Evolutionary conservation across 2,329 filamentous ascomycete species (phyloP), one percentile per base, ranked within the genome.

Genomic region (Sporothrix pseudoabietina): DNA sequence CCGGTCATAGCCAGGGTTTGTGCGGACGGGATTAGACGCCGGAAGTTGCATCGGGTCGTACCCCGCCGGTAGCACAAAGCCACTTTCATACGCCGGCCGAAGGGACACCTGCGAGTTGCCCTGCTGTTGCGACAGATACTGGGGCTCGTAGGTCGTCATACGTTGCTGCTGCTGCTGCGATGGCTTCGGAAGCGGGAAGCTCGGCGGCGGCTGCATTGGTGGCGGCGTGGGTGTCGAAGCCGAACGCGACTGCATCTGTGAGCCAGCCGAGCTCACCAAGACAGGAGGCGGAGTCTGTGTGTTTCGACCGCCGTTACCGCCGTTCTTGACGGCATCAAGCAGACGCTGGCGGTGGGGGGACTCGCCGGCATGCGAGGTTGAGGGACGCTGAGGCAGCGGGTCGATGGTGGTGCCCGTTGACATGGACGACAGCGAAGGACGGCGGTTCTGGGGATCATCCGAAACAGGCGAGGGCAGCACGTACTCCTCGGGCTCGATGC

Each of bases 401-500:
- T 78, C 78, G 2, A 59, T 1, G 1, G 70, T 61, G 9, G 52
- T 26, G 6, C 26, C 49, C 3, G 66, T 73, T 2, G 75, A 75
- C 71, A 74, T 26, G 74, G 78, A 73, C 77, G 76, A 69, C 76
- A 76, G 63, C 72, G 71, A 75, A 68, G 61, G 77, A 41, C 74
- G 77, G 71, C 72, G 57, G 77, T 77, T 30, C 75, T 77, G 32
- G 74, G 76, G 8, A 74, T 74, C 41, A 10, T 84, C 82, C 0
- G 82, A 81, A 7, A 81, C 76, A 0, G 85, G 82, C 14, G 84
- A 84, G 0, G 87, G 85, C 35, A 88, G 83, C 79, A 89, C 86
- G 72, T 90, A 90, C 70, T 89, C 87, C 77, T 91, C 89, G 0
- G 92, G 87, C 22, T 89, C 85, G 63, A 90, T 86, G 26, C 92